Conservation (phyloP, 345 rosid species). For the Firmiana major region DNA sequence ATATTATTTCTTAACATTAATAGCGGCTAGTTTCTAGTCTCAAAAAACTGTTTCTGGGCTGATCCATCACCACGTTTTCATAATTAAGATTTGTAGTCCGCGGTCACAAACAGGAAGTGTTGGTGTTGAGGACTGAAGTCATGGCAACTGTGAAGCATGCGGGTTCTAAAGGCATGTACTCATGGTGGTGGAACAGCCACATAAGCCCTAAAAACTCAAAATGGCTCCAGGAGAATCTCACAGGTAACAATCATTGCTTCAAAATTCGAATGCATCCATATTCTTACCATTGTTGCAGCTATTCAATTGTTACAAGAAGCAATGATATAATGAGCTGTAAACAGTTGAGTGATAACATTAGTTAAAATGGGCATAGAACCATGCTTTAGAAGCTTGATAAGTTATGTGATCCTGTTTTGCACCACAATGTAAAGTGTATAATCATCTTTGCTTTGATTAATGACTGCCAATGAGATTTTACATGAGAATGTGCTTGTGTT, state of each 20-base stretch:
- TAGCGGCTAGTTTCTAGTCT: slow-evolving; percentile 12
- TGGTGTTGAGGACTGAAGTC: slow-evolving; percentile 23
- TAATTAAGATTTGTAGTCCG: not conserved
- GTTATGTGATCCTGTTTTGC: not conserved
- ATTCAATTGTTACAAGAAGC: not conserved
- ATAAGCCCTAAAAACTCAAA: slow-evolving; percentile 88
- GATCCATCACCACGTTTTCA: slow-evolving; percentile 1
- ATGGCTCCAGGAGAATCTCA: slow-evolving; percentile 96
- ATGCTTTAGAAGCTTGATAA: not conserved
- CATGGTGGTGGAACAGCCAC: slow-evolving; percentile 99
- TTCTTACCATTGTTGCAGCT: not conserved
- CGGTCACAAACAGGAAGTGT: slow-evolving; percentile 13
- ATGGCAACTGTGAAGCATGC: slow-evolving; percentile 47
- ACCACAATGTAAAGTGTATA: not conserved
- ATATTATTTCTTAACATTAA: not conserved
- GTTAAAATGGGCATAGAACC: not conserved
- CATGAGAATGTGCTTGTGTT: not conserved
- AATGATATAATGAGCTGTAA: not conserved
- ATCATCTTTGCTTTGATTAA: slow-evolving; percentile 4
- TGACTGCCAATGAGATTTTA: not conserved
- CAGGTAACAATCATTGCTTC: slow-evolving; percentile 45
- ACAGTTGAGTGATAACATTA: not conserved
- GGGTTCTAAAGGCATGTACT: slow-evolving; percentile 61
- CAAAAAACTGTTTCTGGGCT: not conserved
- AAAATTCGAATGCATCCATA: not conserved